Percentiles rank a stretch among this genome's conserved stretches.
These are phyloP conservation scores for Allium sativum DNA, from an alignment of 106 monocot species.

Conservation along the genomic window DNA sequence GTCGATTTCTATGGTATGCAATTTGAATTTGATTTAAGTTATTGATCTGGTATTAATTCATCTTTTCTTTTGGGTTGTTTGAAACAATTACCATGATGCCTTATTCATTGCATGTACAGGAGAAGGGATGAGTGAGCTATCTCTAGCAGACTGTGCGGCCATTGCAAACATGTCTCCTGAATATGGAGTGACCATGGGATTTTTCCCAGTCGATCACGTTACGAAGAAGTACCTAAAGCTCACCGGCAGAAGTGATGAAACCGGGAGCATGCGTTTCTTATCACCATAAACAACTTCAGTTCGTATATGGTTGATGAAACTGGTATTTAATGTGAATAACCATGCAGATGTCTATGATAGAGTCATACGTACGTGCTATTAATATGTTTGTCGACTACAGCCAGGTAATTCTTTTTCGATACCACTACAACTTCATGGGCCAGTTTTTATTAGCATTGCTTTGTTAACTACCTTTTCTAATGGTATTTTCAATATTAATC, in stretches of 20 bases:
- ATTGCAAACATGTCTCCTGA: conserved; percentile 98
- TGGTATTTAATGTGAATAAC: neutral
- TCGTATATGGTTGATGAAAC: no score
- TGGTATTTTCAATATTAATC: neutral
- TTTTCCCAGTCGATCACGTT: conserved; percentile 92
- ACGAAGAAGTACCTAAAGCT: conserved; percentile 74
- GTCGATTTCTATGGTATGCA: conserved; percentile 81
- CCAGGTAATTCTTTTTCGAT: conserved; percentile 35
- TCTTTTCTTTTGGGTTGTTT: no score
- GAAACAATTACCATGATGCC: no score
- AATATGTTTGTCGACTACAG: conserved; percentile 92
- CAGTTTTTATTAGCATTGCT: neutral
- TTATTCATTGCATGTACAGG: conserved; percentile 21
- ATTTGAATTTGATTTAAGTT: neutral
- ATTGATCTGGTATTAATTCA: neutral
- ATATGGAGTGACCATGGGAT: conserved; percentile 98
- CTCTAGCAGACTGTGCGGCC: conserved; percentile 84
- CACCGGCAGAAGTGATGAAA: conserved; percentile 93
- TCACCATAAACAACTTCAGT: no score
- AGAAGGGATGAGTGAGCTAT: conserved; percentile 66
- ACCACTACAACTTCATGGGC: no score
- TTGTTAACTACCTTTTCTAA: neutral
- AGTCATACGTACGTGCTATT: conserved; percentile 79
- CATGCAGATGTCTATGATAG: conserved; percentile 70
- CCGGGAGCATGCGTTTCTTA: conserved; percentile 33